Evolutionary conservation across 441 rosid genomes (phyloP).

Genomic region (Hura crepitans): DNA sequence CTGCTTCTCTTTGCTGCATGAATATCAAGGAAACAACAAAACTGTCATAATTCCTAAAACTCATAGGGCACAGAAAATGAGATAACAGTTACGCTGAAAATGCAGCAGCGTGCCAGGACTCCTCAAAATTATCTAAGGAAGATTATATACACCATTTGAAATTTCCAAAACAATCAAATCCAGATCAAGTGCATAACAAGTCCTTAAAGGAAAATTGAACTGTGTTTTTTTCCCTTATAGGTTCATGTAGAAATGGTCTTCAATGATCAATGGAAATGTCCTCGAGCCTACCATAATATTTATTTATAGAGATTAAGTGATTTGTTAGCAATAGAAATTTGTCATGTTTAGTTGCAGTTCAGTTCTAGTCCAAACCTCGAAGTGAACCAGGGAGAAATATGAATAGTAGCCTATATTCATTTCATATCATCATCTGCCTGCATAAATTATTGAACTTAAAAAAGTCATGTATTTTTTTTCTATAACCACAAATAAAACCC

Average conservation of each 20-base stretch:
- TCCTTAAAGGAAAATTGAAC: neutral
- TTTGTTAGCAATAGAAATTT: constrained; percentile 6
- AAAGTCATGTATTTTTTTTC: neutral
- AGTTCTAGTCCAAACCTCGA: neutral
- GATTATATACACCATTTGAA: neutral
- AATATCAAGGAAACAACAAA: constrained; percentile 20
- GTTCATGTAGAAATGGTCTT: neutral
- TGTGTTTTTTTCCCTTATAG: neutral
- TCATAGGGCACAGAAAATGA: neutral
- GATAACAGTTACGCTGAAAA: neutral
- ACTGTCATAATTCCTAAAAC: constrained; percentile 9
- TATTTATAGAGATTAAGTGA: constrained; percentile 14
- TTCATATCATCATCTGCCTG: neutral
- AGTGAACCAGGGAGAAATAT: neutral
- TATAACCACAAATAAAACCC: constrained; percentile 7
- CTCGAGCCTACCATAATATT: neutral
- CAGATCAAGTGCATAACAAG: neutral
- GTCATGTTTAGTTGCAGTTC: neutral
- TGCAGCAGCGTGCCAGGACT: neutral
- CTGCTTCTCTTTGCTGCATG: constrained; percentile 49
- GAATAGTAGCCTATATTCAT: constrained; percentile 1
- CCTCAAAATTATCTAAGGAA: neutral
- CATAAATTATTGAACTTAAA: neutral
- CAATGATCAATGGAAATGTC: neutral
- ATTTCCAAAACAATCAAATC: neutral